These are phyloP conservation scores for Ottelia alismoides DNA, from an alignment of 106 monocot genomes.

Conservation along the genomic window DNA sequence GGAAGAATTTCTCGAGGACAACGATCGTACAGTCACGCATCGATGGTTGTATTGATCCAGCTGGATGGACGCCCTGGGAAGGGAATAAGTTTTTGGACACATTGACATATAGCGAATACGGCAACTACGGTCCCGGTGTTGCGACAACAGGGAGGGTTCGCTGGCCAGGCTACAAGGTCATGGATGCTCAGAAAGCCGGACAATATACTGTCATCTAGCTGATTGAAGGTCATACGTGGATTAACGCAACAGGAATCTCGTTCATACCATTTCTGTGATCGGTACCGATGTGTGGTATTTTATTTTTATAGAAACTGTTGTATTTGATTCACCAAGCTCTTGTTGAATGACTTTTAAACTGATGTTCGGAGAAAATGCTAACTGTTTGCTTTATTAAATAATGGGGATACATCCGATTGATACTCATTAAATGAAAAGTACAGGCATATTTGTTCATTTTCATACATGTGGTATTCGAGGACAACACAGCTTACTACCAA, in stretches of 20 bases:
- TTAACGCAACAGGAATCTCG: neutral
- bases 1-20: constrained; percentile 38
- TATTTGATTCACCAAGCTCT: too few species aligned
- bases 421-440: too few species aligned
- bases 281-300: too few species aligned
- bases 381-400: too few species aligned
- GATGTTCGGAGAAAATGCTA: too few species aligned
- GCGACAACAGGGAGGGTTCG: constrained; percentile 18
- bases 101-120: constrained; percentile 33
- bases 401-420: too few species aligned
- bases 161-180: constrained; percentile 35
- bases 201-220: constrained; percentile 19
- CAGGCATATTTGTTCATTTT: too few species aligned
- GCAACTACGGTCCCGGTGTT: constrained; percentile 29
- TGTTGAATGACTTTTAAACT: too few species aligned
- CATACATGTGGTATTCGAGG: too few species aligned
- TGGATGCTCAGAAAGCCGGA: constrained; percentile 12
- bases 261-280: too few species aligned
- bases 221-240: neutral
- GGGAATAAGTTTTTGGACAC: constrained; percentile 18
- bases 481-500: too few species aligned
- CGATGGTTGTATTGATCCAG: constrained; percentile 23
- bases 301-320: too few species aligned
- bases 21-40: constrained; percentile 43
- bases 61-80: constrained; percentile 43